Percentiles rank a stretch among this genome's conserved stretches.
Evolutionary conservation across 352 stramenopile species (phyloP).

Genomic region (Phytophthora colocasiae): DNA sequence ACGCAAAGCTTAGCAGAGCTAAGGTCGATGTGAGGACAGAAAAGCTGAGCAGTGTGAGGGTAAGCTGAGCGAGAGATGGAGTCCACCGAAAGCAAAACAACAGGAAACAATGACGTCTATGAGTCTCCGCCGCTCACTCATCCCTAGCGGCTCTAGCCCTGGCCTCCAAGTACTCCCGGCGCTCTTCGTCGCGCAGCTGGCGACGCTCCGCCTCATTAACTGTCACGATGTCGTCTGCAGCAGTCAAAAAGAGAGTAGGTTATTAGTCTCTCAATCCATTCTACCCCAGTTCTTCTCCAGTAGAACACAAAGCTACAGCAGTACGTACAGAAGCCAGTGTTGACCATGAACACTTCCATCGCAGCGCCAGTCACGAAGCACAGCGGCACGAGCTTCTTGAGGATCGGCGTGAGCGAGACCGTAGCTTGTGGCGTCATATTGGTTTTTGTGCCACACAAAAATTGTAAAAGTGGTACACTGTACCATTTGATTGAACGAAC

Average conservation of each 20-base stretch:
- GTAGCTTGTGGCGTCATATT: slow-evolving; percentile 39
- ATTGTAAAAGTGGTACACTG: not conserved
- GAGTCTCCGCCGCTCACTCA: slow-evolving; percentile 29
- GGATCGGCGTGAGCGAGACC: slow-evolving; percentile 72
- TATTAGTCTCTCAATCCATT: slow-evolving; percentile 7
- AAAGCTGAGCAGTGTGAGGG: slow-evolving; percentile 10
- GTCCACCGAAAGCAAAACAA: slow-evolving; percentile 18
- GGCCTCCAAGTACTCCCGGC: slow-evolving; percentile 47
- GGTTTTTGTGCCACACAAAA: not conserved
- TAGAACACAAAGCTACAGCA: not conserved
- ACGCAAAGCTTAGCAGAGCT: slow-evolving; percentile 34
- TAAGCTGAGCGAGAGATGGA: slow-evolving; percentile 3
- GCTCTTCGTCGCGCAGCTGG: slow-evolving; percentile 66
- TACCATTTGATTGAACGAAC: not conserved
- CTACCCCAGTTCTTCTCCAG: no score
- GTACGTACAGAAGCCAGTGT: slow-evolving; percentile 85
- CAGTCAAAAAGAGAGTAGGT: slow-evolving; percentile 12
- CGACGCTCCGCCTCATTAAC: slow-evolving; percentile 78
- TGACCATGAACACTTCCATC: slow-evolving; percentile 92
- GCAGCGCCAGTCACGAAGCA: slow-evolving; percentile 85
- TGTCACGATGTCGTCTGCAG: slow-evolving; percentile 85
- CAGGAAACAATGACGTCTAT: slow-evolving; percentile 33
- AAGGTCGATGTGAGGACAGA: slow-evolving; percentile 5
- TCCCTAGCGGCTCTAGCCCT: slow-evolving; percentile 27
- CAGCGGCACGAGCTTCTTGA: slow-evolving; percentile 85